Evolutionary conservation across 2,329 filamentous ascomycete species (phyloP), one percentile per base, ranked within the genome.

Genomic region (Ophiognomonia clavigignenti-juglandacearum): DNA sequence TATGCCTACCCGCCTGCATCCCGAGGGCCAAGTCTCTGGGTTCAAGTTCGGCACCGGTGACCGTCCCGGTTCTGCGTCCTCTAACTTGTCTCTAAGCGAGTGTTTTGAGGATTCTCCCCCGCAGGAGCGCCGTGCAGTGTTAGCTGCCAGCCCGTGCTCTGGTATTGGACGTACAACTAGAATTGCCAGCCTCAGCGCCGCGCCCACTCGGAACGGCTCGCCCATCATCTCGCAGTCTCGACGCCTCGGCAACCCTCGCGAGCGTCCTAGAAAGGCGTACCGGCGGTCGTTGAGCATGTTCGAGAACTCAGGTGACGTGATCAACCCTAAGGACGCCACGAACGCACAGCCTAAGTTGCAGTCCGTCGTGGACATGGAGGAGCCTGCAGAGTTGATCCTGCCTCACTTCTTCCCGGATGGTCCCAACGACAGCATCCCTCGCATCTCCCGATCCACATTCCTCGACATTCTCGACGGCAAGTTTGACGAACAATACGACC

Each of bases 221-320:
- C 90, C 91, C 27, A 77, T 86, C 52, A 76, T 75, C 50, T 74
- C 72, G 50, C 85, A 92, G 56, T 70, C 83, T 47, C 83, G 90
- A 54, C 88, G 91, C 55, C 77, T 72, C 51, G 85, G 79, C 40
- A 90, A 83, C 64, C 86, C 78, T 47, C 80, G 86, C 55, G 72
- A 82, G 58, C 82, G 89, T 52, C 87, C 87, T 37, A 81, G 91
- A 55, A 95, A 95, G 62, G 88, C 93, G 64, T 92, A 92, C 61
- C 84, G 93, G 51, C 83, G 93, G 55, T 95, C 92, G 20, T 72
- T 96, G 61, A 97, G 93, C 77, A 98, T 98, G 93, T 98, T 95
- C 68, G 92, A 97, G 70, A 83, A 86, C 63, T 86, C 91, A 4
- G 86, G 81, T 55, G 93, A 97, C 62, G 76, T 96, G 46, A 86